These are phyloP conservation scores for Paramecium caudatum DNA, from an alignment of 73 alveolate species.

Conservation along the genomic window DNA sequence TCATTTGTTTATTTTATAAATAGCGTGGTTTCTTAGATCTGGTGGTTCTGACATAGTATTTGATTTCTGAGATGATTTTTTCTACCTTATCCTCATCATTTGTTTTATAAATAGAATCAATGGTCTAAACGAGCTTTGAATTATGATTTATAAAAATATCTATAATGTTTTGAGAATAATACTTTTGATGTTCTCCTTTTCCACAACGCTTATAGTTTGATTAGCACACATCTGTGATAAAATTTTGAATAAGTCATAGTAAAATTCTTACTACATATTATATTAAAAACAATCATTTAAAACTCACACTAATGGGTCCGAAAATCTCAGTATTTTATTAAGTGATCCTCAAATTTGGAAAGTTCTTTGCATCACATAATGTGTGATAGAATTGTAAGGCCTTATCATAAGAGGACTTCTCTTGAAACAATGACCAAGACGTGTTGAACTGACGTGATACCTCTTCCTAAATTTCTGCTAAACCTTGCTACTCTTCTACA, in stretches of 20 bases:
- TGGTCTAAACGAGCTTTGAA: slow-evolving; percentile 5
- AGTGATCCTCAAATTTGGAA: not conserved
- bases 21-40: not conserved
- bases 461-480: slow-evolving; percentile 34
- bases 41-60: not conserved
- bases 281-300: slow-evolving; percentile 39
- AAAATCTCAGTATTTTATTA: not conserved
- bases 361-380: not conserved
- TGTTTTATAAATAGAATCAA: slow-evolving; percentile 41
- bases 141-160: slow-evolving; percentile 27
- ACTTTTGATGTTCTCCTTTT: slow-evolving; percentile 39
- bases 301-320: not conserved
- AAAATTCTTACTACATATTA: slow-evolving; percentile 37
- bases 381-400: not conserved
- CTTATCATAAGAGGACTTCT: not conserved
- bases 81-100: not conserved
- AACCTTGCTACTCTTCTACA: slow-evolving; percentile 23
- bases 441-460: not conserved
- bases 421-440: not conserved
- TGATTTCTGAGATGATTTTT: not conserved
- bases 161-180: not conserved
- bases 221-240: slow-evolving; percentile 18
- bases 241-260: slow-evolving; percentile 37
- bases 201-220: not conserved
- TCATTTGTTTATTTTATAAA: slow-evolving; percentile 23